Percentiles rank a stretch among this genome's conserved stretches.
These are phyloP conservation scores for Ampelocalamus luodianensis DNA, from an alignment of 176 grass and related monocot genomes.

Conservation along the genomic window DNA sequence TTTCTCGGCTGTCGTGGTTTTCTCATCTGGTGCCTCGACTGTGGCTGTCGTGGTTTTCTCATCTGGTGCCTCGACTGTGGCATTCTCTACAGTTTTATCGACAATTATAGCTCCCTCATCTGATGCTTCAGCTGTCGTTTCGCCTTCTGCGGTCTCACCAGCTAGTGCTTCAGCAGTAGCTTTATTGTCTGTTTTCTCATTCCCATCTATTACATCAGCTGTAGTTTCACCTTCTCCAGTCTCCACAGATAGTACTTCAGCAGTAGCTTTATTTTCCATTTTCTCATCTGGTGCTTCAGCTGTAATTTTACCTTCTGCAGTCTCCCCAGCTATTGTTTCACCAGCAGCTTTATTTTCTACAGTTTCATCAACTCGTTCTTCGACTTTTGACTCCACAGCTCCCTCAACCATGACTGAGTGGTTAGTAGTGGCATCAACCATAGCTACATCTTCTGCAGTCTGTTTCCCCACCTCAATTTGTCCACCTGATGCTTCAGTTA, in stretches of 20 bases:
- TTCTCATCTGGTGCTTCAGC: slow-evolving; percentile 17
- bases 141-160: neutral
- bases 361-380: slow-evolving; percentile 12
- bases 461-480: slow-evolving; percentile 8
- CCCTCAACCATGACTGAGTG: neutral
- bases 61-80: neutral
- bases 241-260: slow-evolving; percentile 23
- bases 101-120: neutral
- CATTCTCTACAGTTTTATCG: slow-evolving; percentile 17
- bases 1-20: neutral
- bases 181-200: neutral
- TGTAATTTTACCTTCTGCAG: slow-evolving; percentile 17
- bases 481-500: slow-evolving; percentile 30
- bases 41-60: neutral
- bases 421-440: slow-evolving; percentile 1
- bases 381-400: slow-evolving; percentile 19
- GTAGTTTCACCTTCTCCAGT: neutral
- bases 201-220: slow-evolving; percentile 3
- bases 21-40: too few species aligned
- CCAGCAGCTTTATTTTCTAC: slow-evolving; percentile 16
- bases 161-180: slow-evolving; percentile 28
- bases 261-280: slow-evolving; percentile 25
- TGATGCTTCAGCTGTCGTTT: slow-evolving; percentile 4
- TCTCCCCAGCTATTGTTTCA: neutral
- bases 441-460: slow-evolving; percentile 29